phyloP scores from a whole-genome alignment of 768 basidiomycete genomes.

The Chiua virens region DNA sequence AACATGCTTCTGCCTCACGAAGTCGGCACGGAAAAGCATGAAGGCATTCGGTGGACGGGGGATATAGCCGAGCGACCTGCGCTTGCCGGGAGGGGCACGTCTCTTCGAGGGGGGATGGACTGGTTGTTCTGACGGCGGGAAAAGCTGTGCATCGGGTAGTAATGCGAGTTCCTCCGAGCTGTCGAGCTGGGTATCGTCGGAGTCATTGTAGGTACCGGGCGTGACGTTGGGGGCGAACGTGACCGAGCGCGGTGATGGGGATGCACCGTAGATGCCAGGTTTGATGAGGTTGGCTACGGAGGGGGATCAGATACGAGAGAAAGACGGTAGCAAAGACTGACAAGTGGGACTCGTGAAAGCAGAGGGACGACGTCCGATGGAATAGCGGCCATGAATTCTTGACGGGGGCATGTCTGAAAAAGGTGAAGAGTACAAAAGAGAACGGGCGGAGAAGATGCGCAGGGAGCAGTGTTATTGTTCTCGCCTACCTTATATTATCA shows the following conservation, averaged over 20 bases:
- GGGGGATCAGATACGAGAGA: not conserved
- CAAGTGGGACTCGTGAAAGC: constrained; percentile 31
- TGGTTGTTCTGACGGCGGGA: constrained; percentile 51
- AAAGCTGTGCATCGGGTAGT: constrained; percentile 42
- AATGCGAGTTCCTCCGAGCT: constrained; percentile 27
- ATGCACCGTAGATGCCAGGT: constrained; percentile 51
- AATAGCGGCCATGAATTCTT: constrained; percentile 24
- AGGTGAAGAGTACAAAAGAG: constrained; percentile 24
- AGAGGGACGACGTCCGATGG: constrained; percentile 42
- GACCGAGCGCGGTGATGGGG: constrained; percentile 47
- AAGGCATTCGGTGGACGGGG: constrained; percentile 33
- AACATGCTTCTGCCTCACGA: constrained; percentile 45
- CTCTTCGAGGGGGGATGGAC: constrained; percentile 41
- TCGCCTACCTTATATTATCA: constrained; percentile 22
- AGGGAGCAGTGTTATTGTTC: constrained; percentile 28
- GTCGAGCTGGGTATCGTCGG: constrained; percentile 28
- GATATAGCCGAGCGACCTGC: constrained; percentile 51
- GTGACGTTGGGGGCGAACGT: constrained; percentile 67
- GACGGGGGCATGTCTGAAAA: constrained; percentile 32
- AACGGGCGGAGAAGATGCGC: constrained; percentile 1
- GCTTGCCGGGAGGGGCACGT: constrained; percentile 60
- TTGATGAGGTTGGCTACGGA: constrained; percentile 41
- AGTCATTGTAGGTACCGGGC: constrained; percentile 47
- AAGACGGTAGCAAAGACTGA: not conserved
- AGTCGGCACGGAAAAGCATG: constrained; percentile 39